These are phyloP conservation scores for Mucor piriformis DNA, from an alignment of 371 early-diverging fungal species.

Conservation along the genomic window DNA sequence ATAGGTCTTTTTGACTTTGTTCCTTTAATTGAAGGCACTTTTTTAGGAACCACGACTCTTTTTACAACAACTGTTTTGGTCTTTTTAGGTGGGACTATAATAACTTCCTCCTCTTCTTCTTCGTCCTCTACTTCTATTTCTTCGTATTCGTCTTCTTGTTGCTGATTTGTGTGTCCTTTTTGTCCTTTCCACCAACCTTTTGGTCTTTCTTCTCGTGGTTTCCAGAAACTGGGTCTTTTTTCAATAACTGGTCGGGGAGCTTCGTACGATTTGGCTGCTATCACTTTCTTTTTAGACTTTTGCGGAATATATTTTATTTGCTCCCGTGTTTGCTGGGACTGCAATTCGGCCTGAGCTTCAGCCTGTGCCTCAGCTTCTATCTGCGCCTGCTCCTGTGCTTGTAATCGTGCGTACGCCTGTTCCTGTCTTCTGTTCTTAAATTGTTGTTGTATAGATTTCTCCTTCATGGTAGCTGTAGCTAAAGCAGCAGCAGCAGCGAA, in stretches of 20 bases:
- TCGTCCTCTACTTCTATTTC: not conserved
- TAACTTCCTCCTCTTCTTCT: not conserved
- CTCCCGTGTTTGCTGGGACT: no score
- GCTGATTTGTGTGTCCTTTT: not conserved
- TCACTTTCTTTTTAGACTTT: no score
- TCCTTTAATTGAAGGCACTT: slow-evolving; percentile 12
- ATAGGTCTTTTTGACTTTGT: slow-evolving; percentile 20
- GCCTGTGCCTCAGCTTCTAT: no score
- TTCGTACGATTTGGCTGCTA: not conserved
- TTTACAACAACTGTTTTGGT: not conserved
- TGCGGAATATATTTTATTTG: no score
- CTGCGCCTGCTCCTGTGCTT: not conserved
- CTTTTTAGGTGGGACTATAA: not conserved
- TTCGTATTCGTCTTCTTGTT: not conserved
- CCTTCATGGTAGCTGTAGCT: not conserved
- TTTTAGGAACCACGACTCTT: slow-evolving; percentile 4
- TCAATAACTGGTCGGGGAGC: not conserved
- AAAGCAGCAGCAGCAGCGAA: not conserved
- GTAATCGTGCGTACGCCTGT: not conserved
- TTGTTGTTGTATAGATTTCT: not conserved
- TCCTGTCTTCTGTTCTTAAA: not conserved
- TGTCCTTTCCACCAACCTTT: slow-evolving; percentile 27
- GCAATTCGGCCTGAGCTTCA: no score
- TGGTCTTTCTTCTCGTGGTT: slow-evolving; percentile 17
- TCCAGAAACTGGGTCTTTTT: slow-evolving; percentile 20